Conservation (phyloP, 192 early-diverging fungal genomes). For the Backusella morwellensis region DNA sequence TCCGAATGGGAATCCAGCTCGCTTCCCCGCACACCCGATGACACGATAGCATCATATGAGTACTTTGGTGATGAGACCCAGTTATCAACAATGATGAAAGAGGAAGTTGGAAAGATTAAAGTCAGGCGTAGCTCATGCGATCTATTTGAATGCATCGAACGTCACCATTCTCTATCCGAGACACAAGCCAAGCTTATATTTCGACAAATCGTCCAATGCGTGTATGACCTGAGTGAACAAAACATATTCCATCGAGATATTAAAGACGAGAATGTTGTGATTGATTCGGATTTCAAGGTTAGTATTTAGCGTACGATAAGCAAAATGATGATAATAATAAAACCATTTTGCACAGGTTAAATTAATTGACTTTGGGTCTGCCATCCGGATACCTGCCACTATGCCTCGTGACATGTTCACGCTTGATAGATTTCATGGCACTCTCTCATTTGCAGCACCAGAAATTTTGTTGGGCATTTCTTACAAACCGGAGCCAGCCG, state of each 20-base stretch:
- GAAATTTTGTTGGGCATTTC: constrained; percentile 59
- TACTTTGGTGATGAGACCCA: neutral
- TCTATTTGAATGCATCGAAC: constrained; percentile 78
- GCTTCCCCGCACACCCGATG: neutral
- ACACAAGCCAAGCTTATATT: constrained; percentile 62
- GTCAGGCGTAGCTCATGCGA: constrained; percentile 60
- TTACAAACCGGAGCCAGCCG: constrained; percentile 61
- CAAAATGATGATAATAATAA: too few relatives aligned
- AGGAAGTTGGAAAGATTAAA: neutral
- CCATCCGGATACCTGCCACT: constrained; percentile 29
- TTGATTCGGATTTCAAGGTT: constrained; percentile 33
- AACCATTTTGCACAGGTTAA: constrained; percentile 29
- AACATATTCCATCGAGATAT: constrained; percentile 79
- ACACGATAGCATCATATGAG: neutral
- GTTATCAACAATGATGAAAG: neutral
- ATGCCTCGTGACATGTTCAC: constrained; percentile 28
- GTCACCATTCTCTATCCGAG: constrained; percentile 60
- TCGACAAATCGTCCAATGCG: constrained; percentile 62
- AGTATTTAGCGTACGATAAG: neutral
- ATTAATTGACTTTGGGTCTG: constrained; percentile 69
- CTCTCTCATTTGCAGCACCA: constrained; percentile 56
- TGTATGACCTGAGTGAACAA: constrained; percentile 56
- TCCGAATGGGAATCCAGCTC: neutral
- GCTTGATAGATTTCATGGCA: constrained; percentile 46
- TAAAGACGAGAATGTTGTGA: constrained; percentile 71